A percentile compares a stretch with the other conserved stretches of the same genome.
These are phyloP conservation scores for Phytophthora multivora DNA, from an alignment of 352 stramenopile genomes.

Conservation along the genomic window DNA sequence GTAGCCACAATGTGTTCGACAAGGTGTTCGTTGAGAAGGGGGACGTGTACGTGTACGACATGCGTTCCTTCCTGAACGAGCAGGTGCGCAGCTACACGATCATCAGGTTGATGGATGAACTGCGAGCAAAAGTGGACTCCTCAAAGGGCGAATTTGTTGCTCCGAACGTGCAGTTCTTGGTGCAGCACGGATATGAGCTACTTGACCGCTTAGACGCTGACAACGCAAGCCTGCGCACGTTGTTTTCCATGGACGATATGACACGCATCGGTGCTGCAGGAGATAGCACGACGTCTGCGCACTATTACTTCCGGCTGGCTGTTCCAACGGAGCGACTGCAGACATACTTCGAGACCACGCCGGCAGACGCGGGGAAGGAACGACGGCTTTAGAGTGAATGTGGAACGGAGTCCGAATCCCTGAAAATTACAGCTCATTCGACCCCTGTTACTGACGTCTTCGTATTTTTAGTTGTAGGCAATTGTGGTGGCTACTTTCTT, in stretches of 20 bases:
- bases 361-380: constrained; percentile 38
- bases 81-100: constrained; percentile 71
- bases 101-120: constrained; percentile 56
- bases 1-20: constrained; percentile 54
- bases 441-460: neutral
- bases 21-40: constrained; percentile 57
- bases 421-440: neutral
- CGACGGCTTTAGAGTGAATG: constrained; percentile 28
- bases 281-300: constrained; percentile 28
- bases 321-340: constrained; percentile 50
- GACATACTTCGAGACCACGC: constrained; percentile 64
- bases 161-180: constrained; percentile 73
- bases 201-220: constrained; percentile 81
- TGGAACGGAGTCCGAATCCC: neutral
- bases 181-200: constrained; percentile 76
- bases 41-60: constrained; percentile 61
- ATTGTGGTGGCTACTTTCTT: neutral
- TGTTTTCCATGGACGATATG: constrained; percentile 90
- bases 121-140: constrained; percentile 53
- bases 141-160: constrained; percentile 39
- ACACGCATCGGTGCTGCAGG: constrained; percentile 43
- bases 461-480: constrained; percentile 24
- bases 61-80: constrained; percentile 59
- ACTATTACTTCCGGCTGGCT: constrained; percentile 69
- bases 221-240: constrained; percentile 59